Evolutionary conservation across 148 eudicot genomes (phyloP).

Genomic region (Vaccinium corymbosum): DNA sequence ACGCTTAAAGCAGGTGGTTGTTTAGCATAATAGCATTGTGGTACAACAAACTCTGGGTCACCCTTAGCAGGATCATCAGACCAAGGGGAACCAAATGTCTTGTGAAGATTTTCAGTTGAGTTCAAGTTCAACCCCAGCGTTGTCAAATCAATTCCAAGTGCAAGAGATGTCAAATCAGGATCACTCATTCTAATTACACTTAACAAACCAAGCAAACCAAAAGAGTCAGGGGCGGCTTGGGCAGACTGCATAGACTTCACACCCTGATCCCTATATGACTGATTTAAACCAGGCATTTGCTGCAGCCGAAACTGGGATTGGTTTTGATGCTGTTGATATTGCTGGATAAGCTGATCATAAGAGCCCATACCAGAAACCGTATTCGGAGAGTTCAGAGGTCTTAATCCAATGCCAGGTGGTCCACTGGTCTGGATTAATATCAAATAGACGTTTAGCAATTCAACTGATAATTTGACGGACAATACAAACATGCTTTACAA

Average conservation of each 20-base stretch:
- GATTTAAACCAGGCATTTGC: conserved; percentile 65
- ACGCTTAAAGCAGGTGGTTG: conserved; percentile 54
- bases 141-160: conserved; percentile 76
- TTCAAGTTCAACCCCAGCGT: conserved; percentile 70
- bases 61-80: conserved; percentile 68
- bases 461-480: background rate
- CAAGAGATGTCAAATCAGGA: conserved; percentile 69
- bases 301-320: conserved; percentile 59
- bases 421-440: conserved; percentile 14
- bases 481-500: background rate
- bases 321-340: conserved; percentile 67
- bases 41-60: conserved; percentile 63
- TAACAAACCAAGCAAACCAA: conserved; percentile 66
- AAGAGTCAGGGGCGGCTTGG: conserved; percentile 62
- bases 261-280: conserved; percentile 75
- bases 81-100: conserved; percentile 89
- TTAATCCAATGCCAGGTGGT: conserved; percentile 38
- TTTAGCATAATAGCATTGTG: conserved; percentile 62
- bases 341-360: conserved; percentile 67
- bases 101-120: conserved; percentile 65
- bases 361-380: conserved; percentile 40
- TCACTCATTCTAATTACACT: conserved; percentile 47
- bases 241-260: conserved; percentile 67
- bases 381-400: conserved; percentile 42
- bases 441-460: background rate